Conservation (phyloP, 2,329 filamentous ascomycete species). For the Fusarium brachygibbosum region DNA sequence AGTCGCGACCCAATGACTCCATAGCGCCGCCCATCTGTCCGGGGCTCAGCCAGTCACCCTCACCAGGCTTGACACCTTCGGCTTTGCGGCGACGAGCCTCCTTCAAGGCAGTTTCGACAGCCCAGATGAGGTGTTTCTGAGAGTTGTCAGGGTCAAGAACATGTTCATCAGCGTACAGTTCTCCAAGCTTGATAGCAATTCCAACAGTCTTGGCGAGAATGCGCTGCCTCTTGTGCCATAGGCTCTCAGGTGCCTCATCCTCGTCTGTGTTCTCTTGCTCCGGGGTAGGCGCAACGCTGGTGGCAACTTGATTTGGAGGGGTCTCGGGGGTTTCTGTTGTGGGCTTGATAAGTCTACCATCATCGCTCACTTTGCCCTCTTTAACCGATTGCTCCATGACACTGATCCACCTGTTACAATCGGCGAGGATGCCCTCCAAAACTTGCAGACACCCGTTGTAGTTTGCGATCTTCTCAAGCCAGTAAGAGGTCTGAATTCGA, state of each 20-base stretch:
- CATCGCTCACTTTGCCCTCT: slow-evolving; percentile 61
- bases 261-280: slow-evolving; percentile 47
- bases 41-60: slow-evolving; percentile 77
- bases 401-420: slow-evolving; percentile 74
- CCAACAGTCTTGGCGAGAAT: slow-evolving; percentile 80
- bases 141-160: slow-evolving; percentile 80
- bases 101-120: slow-evolving; percentile 81
- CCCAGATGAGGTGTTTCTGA: slow-evolving; percentile 80
- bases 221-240: slow-evolving; percentile 72
- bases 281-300: slow-evolving; percentile 20
- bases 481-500: slow-evolving; percentile 82
- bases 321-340: slow-evolving; percentile 24
- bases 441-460: slow-evolving; percentile 80
- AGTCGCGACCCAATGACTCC: slow-evolving; percentile 82
- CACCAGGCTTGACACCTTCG: slow-evolving; percentile 77
- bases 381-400: slow-evolving; percentile 64
- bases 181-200: slow-evolving; percentile 85
- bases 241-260: slow-evolving; percentile 57
- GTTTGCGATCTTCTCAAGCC: slow-evolving; percentile 83
- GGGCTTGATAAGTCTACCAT: slow-evolving; percentile 52
- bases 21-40: slow-evolving; percentile 80
- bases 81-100: slow-evolving; percentile 78
- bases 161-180: slow-evolving; percentile 83
- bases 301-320: slow-evolving; percentile 7
- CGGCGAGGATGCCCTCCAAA: slow-evolving; percentile 79